These are phyloP conservation scores for Fusarium pseudocircinatum DNA, from an alignment of 2,329 filamentous ascomycete species.

Conservation along the genomic window DNA sequence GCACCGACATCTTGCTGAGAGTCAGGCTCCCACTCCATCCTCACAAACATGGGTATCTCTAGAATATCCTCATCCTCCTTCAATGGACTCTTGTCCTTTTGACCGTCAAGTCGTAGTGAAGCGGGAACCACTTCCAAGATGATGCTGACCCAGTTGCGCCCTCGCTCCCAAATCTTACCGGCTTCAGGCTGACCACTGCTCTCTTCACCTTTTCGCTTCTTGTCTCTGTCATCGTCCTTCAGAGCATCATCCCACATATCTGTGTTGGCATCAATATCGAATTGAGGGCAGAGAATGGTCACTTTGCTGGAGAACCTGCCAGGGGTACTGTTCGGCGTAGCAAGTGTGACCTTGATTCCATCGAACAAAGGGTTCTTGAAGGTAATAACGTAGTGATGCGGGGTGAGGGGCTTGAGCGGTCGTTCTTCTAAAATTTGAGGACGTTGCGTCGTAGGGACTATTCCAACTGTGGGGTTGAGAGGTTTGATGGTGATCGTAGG, in stretches of 20 bases:
- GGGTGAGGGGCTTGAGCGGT: constrained; percentile 65
- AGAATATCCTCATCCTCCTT: constrained; percentile 71
- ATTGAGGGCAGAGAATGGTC: constrained; percentile 92
- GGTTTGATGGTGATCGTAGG: constrained; percentile 81
- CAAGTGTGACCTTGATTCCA: constrained; percentile 84
- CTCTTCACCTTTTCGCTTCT: constrained; percentile 53
- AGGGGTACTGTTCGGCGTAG: constrained; percentile 81
- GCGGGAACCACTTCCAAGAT: constrained; percentile 87
- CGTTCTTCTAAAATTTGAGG: constrained; percentile 46
- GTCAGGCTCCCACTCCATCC: constrained; percentile 88
- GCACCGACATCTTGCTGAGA: constrained; percentile 71
- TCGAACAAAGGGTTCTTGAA: constrained; percentile 97
- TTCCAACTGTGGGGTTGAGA: constrained; percentile 55
- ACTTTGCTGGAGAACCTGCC: constrained; percentile 81
- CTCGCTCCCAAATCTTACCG: constrained; percentile 95
- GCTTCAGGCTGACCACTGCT: constrained; percentile 72
- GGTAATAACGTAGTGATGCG: constrained; percentile 84
- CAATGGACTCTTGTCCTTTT: constrained; percentile 57
- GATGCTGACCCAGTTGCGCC: constrained; percentile 93
- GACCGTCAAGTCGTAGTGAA: constrained; percentile 55
- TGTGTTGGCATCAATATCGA: constrained; percentile 94
- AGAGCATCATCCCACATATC: constrained; percentile 88
- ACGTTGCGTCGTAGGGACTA: constrained; percentile 49
- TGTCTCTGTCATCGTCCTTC: constrained; percentile 59
- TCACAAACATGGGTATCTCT: constrained; percentile 94